Conservation (phyloP, 805 yeast genomes). For the Yarrowia osloensis region DNA sequence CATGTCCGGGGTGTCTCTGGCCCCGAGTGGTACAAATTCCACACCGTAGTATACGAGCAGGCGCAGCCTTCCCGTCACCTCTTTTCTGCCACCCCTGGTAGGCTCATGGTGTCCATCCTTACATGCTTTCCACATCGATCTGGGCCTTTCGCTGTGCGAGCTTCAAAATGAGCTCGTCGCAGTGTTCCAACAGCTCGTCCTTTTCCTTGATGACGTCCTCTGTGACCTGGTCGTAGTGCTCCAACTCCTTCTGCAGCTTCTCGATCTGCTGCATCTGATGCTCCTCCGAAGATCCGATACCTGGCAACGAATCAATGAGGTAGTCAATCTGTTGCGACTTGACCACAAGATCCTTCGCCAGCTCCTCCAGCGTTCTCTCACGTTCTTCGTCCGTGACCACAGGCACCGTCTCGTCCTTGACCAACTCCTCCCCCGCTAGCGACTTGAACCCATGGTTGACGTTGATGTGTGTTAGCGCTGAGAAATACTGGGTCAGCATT, state of each 20-base stretch:
- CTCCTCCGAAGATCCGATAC: conserved; percentile 79
- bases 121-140: conserved; percentile 19
- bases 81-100: not conserved
- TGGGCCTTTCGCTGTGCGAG: conserved; percentile 18
- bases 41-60: not conserved
- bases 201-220: conserved; percentile 22
- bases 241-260: conserved; percentile 61
- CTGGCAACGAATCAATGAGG: conserved; percentile 87
- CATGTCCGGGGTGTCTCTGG: no score
- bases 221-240: conserved; percentile 60
- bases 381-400: conserved; percentile 43
- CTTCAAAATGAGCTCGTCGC: conserved; percentile 19
- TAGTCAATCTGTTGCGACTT: conserved; percentile 85
- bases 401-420: conserved; percentile 47
- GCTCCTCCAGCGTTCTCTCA: conserved; percentile 62
- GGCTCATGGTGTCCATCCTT: not conserved
- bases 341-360: conserved; percentile 79
- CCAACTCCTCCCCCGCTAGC: conserved; percentile 56
- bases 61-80: not conserved
- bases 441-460: conserved; percentile 66
- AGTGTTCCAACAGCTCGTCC: conserved; percentile 5
- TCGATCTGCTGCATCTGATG: conserved; percentile 69
- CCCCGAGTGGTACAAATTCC: no score
- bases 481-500: conserved; percentile 44
- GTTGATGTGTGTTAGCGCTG: conserved; percentile 54